Base-by-base conservation (phyloP, 108 stramenopile species). In the Cyclotella sp. region DNA sequence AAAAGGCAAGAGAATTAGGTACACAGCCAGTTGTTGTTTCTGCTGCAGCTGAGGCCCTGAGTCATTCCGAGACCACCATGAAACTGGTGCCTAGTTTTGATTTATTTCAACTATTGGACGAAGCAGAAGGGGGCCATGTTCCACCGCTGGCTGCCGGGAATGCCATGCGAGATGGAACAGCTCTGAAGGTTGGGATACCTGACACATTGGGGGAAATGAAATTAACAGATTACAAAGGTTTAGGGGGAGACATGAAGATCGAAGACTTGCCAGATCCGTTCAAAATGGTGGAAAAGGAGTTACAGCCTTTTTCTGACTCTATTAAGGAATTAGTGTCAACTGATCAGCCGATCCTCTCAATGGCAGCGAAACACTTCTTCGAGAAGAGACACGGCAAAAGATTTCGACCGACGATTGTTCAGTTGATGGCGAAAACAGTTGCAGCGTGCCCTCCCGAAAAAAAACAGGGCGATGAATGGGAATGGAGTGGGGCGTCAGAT, bases 341-440 rank as follows among this genome's bases (percentile, higher is more conserved):
- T 45, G 98, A 99, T 63, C 96, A 97, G 67, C 98, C 99, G 3
- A 95, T 99, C 68, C 86, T 99, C 18, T 90, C 91, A 57, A 97
- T 94, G 93, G 99, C 98, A 55, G 97, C 99, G 19, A 95, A 94
- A 54, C 97, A 99, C 66, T 99, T 99, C 75, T 98, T 99, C 65
- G 95, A 99, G 82, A 94, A 97, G 78, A 70, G 97, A 63, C 98
- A 97, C 77, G 98, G 98, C 39, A 99, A 99, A 64, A 78, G 97
- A 26, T 98, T 97, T 75, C 86, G 98, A 30, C 98, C 98, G 0
- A 99, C 98, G 0, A 97, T 99, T 76, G 93, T 97, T 24, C 89
- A 94, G 70, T 81, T 99, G 4, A 84, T 98, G 86, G 91, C 91
- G 34, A 93, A 94, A 67, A 90, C 95, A 0, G 93, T 94, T n/a